Conservation (phyloP, 202 grass and related monocot genomes). For the Saccharum hybrid region DNA sequence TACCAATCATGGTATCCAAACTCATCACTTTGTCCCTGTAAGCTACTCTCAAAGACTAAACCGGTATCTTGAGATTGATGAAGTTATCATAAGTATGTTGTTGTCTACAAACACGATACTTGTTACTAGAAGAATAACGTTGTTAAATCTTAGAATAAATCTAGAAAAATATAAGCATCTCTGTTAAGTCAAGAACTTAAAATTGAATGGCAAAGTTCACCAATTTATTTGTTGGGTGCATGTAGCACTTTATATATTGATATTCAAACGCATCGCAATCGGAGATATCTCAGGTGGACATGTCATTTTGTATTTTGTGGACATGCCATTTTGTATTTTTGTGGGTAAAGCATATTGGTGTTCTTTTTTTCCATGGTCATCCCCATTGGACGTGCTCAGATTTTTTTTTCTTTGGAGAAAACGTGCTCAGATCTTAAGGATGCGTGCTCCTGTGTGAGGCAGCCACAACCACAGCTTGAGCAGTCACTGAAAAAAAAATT, state of each 20-base stretch:
- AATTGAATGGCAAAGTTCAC: background rate
- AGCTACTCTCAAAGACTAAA: too few species aligned
- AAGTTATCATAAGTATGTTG: background rate
- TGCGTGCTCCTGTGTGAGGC: background rate
- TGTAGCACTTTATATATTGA: background rate
- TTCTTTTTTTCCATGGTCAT: background rate
- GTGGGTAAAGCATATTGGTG: background rate
- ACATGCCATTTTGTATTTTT: background rate
- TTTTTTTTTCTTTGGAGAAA: background rate
- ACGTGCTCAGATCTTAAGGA: too few species aligned
- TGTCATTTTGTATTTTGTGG: background rate
- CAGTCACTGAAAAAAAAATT: background rate
- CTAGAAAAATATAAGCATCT: background rate
- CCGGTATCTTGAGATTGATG: too few species aligned
- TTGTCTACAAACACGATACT: background rate
- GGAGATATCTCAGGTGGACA: background rate
- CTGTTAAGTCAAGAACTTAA: background rate
- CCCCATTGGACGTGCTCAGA: background rate
- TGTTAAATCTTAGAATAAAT: too few species aligned
- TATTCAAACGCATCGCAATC: background rate
- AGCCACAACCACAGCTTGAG: background rate
- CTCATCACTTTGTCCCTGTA: too few species aligned
- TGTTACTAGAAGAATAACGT: too few species aligned
- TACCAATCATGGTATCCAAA: too few species aligned
- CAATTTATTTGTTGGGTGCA: background rate